A percentile compares a stretch with the other conserved stretches of the same genome.
Conservation (phyloP, 805 yeast species). For the Saccharomycopsis malanga region DNA sequence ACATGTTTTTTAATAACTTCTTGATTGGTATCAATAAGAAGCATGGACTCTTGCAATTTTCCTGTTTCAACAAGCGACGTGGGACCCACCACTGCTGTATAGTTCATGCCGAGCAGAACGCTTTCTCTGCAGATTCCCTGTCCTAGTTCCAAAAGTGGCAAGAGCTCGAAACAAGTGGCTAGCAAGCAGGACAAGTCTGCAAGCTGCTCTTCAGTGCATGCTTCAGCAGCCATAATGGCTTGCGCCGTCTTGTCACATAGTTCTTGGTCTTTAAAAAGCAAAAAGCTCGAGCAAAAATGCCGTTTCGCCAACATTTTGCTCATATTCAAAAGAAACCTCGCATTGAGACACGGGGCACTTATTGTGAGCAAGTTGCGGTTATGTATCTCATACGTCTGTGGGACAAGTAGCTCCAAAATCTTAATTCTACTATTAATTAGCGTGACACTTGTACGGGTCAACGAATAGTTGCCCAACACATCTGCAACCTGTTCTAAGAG, state of each 20-base stretch:
- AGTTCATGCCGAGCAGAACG: background rate
- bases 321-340: background rate
- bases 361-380: background rate
- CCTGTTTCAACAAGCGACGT: constrained; percentile 2
- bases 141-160: constrained; percentile 11
- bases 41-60: constrained; percentile 2
- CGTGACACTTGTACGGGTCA: constrained; percentile 5
- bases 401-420: constrained; percentile 2
- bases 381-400: background rate
- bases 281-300: constrained; percentile 8
- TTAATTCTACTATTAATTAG: constrained; percentile 7
- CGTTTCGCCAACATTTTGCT: constrained; percentile 7
- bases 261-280: constrained; percentile 9
- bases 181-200: background rate
- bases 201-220: background rate
- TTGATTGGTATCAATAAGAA: background rate
- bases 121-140: constrained; percentile 15
- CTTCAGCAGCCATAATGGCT: constrained; percentile 5
- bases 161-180: constrained; percentile 7
- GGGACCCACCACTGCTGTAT: constrained; percentile 11
- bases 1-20: background rate
- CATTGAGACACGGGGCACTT: background rate
- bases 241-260: constrained; percentile 4
- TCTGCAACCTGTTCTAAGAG: constrained; percentile 10
- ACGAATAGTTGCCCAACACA: constrained; percentile 7